Evolutionary conservation across 192 early-diverging fungal genomes (phyloP).

Genomic region (Entomortierella chlamydospora): DNA sequence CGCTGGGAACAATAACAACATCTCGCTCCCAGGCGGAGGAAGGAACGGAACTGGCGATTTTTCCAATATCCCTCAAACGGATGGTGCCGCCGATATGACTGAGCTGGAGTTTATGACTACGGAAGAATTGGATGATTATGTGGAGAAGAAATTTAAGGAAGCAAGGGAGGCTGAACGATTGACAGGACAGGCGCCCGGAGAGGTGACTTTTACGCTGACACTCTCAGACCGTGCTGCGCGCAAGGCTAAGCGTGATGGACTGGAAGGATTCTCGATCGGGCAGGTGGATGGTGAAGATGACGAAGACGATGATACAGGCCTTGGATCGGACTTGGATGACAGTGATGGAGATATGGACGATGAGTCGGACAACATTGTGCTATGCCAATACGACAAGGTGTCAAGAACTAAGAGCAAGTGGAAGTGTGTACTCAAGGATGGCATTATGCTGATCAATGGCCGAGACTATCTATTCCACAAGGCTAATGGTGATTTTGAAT

Average conservation of each 20-base stretch:
- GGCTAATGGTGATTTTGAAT: conserved; percentile 97
- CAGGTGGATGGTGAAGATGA: conserved; percentile 41
- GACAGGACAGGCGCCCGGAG: conserved; percentile 13
- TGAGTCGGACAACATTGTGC: conserved; percentile 45
- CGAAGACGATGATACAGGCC: conserved; percentile 36
- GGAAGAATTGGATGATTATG: conserved; percentile 34
- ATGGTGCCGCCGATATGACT: conserved; percentile 69
- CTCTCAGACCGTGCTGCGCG: conserved; percentile 48
- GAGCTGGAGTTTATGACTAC: conserved; percentile 78
- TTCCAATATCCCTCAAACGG: conserved; percentile 75
- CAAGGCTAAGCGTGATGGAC: conserved; percentile 30
- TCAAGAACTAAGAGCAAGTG: conserved; percentile 98
- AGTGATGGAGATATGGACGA: conserved; percentile 53
- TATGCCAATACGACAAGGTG: conserved; percentile 64
- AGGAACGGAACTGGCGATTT: conserved; percentile 61
- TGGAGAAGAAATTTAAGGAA: conserved; percentile 30
- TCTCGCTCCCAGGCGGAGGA: conserved; percentile 36
- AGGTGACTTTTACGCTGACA: conserved; percentile 49
- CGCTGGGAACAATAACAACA: conserved; percentile 14
- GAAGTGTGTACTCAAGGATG: conserved; percentile 97
- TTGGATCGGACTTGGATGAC: conserved; percentile 53
- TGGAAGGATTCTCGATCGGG: conserved; percentile 25
- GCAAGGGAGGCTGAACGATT: conserved; percentile 9
- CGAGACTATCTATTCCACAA: conserved; percentile 95
- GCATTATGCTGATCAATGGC: conserved; percentile 95